These are phyloP conservation scores for Aspergillus steynii DNA, from an alignment of 495 filamentous ascomycete species.

Conservation along the genomic window DNA sequence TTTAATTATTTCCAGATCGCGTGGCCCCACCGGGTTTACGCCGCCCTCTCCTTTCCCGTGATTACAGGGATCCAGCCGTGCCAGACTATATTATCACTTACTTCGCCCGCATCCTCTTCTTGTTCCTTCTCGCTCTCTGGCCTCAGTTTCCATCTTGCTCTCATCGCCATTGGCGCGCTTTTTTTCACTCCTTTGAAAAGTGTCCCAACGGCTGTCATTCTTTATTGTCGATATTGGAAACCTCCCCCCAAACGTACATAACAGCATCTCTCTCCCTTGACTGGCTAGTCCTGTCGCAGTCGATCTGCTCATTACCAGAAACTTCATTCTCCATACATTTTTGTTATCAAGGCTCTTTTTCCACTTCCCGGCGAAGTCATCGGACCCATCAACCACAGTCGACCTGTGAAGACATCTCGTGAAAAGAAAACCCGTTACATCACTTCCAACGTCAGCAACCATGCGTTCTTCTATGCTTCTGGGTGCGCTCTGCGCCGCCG, in stretches of 20 bases:
- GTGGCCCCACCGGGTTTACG: slow-evolving; percentile 25
- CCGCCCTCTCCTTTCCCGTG: slow-evolving; percentile 22
- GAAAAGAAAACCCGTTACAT: slow-evolving; percentile 14
- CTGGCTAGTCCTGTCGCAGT: slow-evolving; percentile 32
- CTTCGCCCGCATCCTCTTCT: slow-evolving; percentile 25
- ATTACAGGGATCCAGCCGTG: slow-evolving; percentile 18
- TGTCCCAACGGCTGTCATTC: slow-evolving; percentile 43
- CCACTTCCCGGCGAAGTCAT: slow-evolving; percentile 47
- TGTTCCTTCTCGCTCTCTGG: slow-evolving; percentile 20
- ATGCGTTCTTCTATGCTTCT: slow-evolving; percentile 72
- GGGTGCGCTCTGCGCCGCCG: slow-evolving; percentile 60
- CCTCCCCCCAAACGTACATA: slow-evolving; percentile 23
- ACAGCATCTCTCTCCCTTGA: slow-evolving; percentile 4
- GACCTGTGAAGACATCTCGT: slow-evolving; percentile 29
- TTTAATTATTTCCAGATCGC: slow-evolving; percentile 30
- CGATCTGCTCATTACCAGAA: slow-evolving; percentile 33
- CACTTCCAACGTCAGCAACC: slow-evolving; percentile 28
- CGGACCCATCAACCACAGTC: slow-evolving; percentile 25
- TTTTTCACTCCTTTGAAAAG: slow-evolving; percentile 41
- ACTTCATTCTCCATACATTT: slow-evolving; percentile 11
- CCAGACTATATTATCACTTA: slow-evolving; percentile 33
- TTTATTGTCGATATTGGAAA: slow-evolving; percentile 28
- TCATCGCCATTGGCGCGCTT: slow-evolving; percentile 26
- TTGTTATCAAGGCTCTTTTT: slow-evolving; percentile 8
- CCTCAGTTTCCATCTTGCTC: slow-evolving; percentile 20